These are phyloP conservation scores for Epichloe coenophiala DNA, from an alignment of 2,329 filamentous ascomycete species.

Conservation along the genomic window DNA sequence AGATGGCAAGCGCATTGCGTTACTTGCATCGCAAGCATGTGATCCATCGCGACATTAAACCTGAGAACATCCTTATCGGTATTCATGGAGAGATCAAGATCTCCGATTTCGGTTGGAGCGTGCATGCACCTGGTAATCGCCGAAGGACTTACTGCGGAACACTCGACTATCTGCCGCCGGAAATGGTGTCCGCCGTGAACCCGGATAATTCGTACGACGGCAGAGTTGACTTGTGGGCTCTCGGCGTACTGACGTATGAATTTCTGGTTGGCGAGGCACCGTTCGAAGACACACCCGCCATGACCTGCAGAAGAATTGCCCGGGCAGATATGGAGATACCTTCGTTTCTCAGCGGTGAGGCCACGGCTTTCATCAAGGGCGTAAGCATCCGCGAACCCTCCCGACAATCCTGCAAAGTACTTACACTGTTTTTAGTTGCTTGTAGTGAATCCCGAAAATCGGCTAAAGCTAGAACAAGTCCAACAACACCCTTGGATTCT, in stretches of 20 bases:
- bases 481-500: too few relatives aligned
- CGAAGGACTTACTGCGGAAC: slow-evolving; percentile 95
- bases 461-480: too few relatives aligned
- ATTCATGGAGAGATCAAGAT: slow-evolving; percentile 98
- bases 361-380: slow-evolving; percentile 81
- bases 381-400: slow-evolving; percentile 27
- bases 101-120: slow-evolving; percentile 96
- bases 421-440: too few relatives aligned
- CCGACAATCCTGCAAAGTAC: too few relatives aligned
- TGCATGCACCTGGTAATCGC: slow-evolving; percentile 90
- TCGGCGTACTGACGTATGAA: slow-evolving; percentile 92
- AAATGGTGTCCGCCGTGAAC: slow-evolving; percentile 86
- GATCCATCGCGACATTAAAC: slow-evolving; percentile 21
- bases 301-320: slow-evolving; percentile 85
- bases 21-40: slow-evolving; percentile 20
- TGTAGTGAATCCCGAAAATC: too few relatives aligned
- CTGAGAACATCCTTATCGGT: slow-evolving; percentile 34
- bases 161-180: slow-evolving; percentile 93
- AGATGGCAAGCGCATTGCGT: slow-evolving; percentile 40
- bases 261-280: slow-evolving; percentile 93
- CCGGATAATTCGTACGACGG: slow-evolving; percentile 57
- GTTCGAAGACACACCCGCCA: slow-evolving; percentile 88
- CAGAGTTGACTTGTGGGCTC: slow-evolving; percentile 92
- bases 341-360: slow-evolving; percentile 79
- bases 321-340: slow-evolving; percentile 88